A percentile compares a stretch with the other conserved stretches of the same genome.
Conservation (phyloP, 805 yeast genomes). For the Zygoascus bituminiphila region DNA sequence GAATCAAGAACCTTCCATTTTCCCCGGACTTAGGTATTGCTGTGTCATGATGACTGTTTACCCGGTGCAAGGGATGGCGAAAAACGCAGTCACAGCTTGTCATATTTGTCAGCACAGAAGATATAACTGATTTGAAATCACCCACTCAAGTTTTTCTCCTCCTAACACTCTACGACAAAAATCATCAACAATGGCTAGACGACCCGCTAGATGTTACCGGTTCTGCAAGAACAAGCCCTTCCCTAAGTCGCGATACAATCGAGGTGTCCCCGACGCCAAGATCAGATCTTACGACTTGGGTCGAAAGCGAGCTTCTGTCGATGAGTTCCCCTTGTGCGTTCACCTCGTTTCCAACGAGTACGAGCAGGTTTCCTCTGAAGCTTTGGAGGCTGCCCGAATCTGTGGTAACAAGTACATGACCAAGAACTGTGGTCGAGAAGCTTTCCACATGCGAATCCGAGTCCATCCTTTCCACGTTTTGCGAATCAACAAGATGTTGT, state of each 20-base stretch:
- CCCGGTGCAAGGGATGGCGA: not conserved
- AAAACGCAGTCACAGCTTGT: not conserved
- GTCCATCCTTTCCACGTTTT: slow-evolving; percentile 99
- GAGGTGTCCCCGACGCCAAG: slow-evolving; percentile 99
- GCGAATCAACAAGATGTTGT: slow-evolving; percentile 99
- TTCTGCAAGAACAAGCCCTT: slow-evolving; percentile 99
- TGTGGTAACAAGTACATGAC: slow-evolving; percentile 99
- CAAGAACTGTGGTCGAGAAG: slow-evolving; percentile 95
- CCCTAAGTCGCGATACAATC: slow-evolving; percentile 99
- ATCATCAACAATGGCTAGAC: slow-evolving; percentile 82
- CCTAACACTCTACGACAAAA: not conserved
- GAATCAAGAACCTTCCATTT: no score
- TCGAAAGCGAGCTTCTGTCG: slow-evolving; percentile 99
- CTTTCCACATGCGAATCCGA: slow-evolving; percentile 99
- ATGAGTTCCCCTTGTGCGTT: slow-evolving; percentile 98
- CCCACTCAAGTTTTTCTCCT: not conserved
- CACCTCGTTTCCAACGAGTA: slow-evolving; percentile 99
- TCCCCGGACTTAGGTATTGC: not conserved
- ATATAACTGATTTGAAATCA: not conserved
- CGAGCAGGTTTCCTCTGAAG: slow-evolving; percentile 99
- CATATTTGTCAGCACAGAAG: not conserved
- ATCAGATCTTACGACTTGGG: slow-evolving; percentile 98
- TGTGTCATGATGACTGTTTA: not conserved
- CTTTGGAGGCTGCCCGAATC: slow-evolving; percentile 99
- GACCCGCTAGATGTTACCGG: slow-evolving; percentile 99